These are phyloP conservation scores for Quambalaria eucalypti DNA, from an alignment of 1,284 basidiomycete genomes.

Conservation along the genomic window DNA sequence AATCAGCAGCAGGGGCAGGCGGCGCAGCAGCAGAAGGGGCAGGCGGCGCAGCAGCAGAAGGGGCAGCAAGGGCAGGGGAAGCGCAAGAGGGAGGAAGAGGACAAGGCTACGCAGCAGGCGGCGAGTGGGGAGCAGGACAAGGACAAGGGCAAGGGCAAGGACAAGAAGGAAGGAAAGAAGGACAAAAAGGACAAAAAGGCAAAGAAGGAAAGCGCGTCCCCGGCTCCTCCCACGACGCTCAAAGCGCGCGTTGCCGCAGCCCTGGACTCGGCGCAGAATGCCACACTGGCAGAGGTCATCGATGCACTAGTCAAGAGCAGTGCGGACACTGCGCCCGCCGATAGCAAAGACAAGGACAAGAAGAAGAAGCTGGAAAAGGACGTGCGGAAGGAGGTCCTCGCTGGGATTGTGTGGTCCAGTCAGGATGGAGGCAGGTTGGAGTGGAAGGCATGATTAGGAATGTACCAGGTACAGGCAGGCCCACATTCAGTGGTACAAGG, in stretches of 20 bases:
- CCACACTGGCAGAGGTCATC: neutral
- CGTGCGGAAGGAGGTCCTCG: neutral
- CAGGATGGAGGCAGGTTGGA: no score
- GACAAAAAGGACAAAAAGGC: conserved; percentile 16
- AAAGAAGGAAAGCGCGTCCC: neutral
- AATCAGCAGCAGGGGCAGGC: conserved; percentile 2
- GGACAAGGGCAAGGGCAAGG: conserved; percentile 12
- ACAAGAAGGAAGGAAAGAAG: conserved; percentile 18
- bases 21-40: conserved; percentile 3
- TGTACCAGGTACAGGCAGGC: no score
- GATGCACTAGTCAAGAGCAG: neutral
- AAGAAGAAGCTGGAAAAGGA: neutral
- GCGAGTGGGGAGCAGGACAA: conserved; percentile 24
- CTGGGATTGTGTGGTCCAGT: no score
- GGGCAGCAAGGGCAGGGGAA: neutral
- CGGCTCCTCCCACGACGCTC: neutral
- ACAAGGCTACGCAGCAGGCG: conserved; percentile 1
- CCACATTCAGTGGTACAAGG: no score
- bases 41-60: conserved; percentile 1
- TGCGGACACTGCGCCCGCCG: neutral
- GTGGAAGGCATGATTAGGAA: no score
- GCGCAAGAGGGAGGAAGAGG: conserved; percentile 2
- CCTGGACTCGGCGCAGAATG: neutral
- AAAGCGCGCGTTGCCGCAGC: neutral
- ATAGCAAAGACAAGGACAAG: neutral